Percentiles rank a stretch among this genome's conserved stretches.
These are phyloP conservation scores for Tagetes patula DNA, from an alignment of 129 eudicot genomes.

Conservation along the genomic window DNA sequence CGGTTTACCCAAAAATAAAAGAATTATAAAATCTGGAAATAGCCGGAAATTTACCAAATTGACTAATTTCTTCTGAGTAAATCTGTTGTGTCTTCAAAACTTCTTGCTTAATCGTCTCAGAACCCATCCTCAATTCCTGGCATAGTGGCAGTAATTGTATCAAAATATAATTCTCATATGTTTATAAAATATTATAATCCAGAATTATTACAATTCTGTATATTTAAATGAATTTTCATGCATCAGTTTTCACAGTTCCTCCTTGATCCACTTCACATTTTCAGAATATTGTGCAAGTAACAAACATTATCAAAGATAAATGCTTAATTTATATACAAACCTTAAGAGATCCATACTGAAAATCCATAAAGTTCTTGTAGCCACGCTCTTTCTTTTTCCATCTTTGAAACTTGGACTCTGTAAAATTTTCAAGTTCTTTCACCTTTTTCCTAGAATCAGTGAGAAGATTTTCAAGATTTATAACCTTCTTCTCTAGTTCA, in stretches of 20 bases:
- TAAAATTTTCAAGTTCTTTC: slow-evolving; percentile 59
- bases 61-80: slow-evolving; percentile 55
- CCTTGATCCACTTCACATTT: background rate
- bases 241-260: background rate
- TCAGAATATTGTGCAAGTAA: background rate
- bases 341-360: slow-evolving; percentile 58
- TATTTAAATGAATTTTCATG: background rate
- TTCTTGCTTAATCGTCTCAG: slow-evolving; percentile 64
- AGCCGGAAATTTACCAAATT: slow-evolving; percentile 46
- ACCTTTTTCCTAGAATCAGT: slow-evolving; percentile 59
- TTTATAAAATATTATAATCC: background rate
- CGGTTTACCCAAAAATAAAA: background rate
- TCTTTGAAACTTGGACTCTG: slow-evolving; percentile 54
- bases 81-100: slow-evolving; percentile 46
- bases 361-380: slow-evolving; percentile 59
- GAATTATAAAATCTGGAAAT: background rate
- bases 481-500: slow-evolving; percentile 54
- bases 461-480: slow-evolving; percentile 53
- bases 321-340: slow-evolving; percentile 30
- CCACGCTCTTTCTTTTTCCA: slow-evolving; percentile 72
- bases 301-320: slow-evolving; percentile 5
- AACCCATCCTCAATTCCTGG: slow-evolving; percentile 56
- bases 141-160: slow-evolving; percentile 35
- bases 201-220: background rate
- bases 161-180: background rate